phyloP scores from a whole-genome alignment of 495 filamentous ascomycete genomes.

The Recurvomyces mirabilis region DNA sequence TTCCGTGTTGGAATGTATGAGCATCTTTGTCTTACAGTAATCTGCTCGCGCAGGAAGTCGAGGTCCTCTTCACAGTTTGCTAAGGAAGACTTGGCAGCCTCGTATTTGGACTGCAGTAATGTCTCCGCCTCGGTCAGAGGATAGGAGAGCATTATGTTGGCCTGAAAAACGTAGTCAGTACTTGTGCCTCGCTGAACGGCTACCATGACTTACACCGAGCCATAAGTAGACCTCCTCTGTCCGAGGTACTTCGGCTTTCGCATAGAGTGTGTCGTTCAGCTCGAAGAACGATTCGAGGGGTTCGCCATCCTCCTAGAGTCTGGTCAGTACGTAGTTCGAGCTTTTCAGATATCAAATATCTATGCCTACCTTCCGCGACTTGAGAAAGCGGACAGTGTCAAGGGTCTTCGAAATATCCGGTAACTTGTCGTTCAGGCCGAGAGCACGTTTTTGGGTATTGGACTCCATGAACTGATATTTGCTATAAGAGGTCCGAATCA shows the following conservation, averaged over 20 bases:
- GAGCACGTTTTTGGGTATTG: slow-evolving; percentile 74
- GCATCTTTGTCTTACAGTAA: slow-evolving; percentile 80
- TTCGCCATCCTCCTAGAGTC: slow-evolving; percentile 35
- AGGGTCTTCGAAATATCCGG: slow-evolving; percentile 97
- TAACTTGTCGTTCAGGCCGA: slow-evolving; percentile 82
- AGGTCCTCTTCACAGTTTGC: slow-evolving; percentile 87
- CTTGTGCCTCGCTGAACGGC: no score
- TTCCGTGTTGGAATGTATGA: no score
- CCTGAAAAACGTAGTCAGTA: slow-evolving; percentile 36
- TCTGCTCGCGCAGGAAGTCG: slow-evolving; percentile 92
- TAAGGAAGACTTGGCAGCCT: slow-evolving; percentile 66
- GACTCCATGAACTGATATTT: slow-evolving; percentile 99
- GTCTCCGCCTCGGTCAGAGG: slow-evolving; percentile 74
- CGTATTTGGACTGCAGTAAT: slow-evolving; percentile 66
- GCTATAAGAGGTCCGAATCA: slow-evolving; percentile 29
- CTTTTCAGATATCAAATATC: no score
- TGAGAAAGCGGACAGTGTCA: slow-evolving; percentile 79
- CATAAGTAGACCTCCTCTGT: slow-evolving; percentile 94
- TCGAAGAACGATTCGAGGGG: slow-evolving; percentile 87
- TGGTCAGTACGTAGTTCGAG: no score
- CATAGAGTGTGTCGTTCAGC: slow-evolving; percentile 90
- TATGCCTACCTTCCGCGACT: slow-evolving; percentile 47
- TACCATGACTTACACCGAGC: slow-evolving; percentile 69
- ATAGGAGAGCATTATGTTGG: slow-evolving; percentile 96
- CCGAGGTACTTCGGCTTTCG: slow-evolving; percentile 67